Base-by-base conservation (phyloP, 768 basidiomycete species). In the Rubroboletus pulcherrimus region DNA sequence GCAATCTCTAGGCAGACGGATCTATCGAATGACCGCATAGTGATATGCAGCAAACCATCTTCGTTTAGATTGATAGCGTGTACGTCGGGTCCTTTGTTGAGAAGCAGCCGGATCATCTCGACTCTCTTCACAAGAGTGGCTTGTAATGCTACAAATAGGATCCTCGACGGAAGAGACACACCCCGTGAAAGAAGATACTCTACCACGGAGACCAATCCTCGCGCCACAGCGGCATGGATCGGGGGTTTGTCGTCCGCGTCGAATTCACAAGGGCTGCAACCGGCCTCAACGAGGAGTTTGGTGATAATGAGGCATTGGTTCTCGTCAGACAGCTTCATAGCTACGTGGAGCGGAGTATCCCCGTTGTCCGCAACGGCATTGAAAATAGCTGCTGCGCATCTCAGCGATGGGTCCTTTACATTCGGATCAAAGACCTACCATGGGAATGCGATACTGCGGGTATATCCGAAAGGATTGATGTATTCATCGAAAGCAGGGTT, bases 301-400 rank as follows among this genome's bases (percentile, higher is more conserved):
- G 19, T 26, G n/a, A 60, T 17, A 1, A 7, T 2, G 3, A 60
- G 49, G 26, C 58, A 60, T 3, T 10, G 14, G 7, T 30, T 47
- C 19, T 60, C 59, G 26, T 60, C 45, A 7, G 35, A 31, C 8
- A 51, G 2, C 30, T 6, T 42, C 39, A 59, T 41, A 2, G 47
- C 51, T 4, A 59, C 1, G 8, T 60, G 59, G 0, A 60, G 38
- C 1, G 44, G 59, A 7, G 59, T 54, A 24, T 60, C 57, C 5
- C 59, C 59, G 14, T 60, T 59, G 11, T 6, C 7, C 8, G 49
- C 34, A 12, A 60, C 0, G 0, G 35, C 29, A 44, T 51, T 29
- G 3, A 17, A 4, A 2, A 57, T 31, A 9, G 14, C 59, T 61
- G 7, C 0, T 17, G 5, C 1, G 7, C 10, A 9, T 12, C 0